Conservation (phyloP, 352 stramenopile genomes). For the Phytophthora fragariaefolia region DNA sequence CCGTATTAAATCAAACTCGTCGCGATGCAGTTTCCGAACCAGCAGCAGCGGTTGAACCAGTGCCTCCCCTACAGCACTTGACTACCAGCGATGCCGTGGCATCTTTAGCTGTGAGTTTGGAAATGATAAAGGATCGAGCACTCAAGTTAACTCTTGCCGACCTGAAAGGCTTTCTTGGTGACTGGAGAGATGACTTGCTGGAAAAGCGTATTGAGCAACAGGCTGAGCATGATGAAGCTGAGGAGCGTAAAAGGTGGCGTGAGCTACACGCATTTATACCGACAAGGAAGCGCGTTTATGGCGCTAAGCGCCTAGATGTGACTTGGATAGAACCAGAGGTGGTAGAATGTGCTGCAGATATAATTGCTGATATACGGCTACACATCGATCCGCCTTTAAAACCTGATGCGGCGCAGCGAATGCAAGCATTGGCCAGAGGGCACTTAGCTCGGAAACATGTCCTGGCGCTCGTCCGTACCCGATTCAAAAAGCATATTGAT, state of each 20-base stretch:
- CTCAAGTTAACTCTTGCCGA: slow-evolving; percentile 59
- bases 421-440: slow-evolving; percentile 61
- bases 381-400: slow-evolving; percentile 38
- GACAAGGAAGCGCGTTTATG: slow-evolving; percentile 54
- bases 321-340: slow-evolving; percentile 71
- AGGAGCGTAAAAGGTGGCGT: slow-evolving; percentile 16
- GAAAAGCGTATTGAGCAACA: slow-evolving; percentile 43
- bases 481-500: slow-evolving; percentile 54
- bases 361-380: slow-evolving; percentile 46
- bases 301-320: slow-evolving; percentile 53
- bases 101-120: slow-evolving; percentile 52
- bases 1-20: slow-evolving; percentile 24
- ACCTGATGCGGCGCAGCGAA: slow-evolving; percentile 59
- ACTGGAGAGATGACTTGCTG: slow-evolving; percentile 62
- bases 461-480: slow-evolving; percentile 38
- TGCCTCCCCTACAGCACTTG: slow-evolving; percentile 3
- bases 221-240: slow-evolving; percentile 26
- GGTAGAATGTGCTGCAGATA: slow-evolving; percentile 52
- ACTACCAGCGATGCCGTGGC: slow-evolving; percentile 32
- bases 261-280: slow-evolving; percentile 43
- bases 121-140: slow-evolving; percentile 56
- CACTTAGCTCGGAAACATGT: slow-evolving; percentile 50
- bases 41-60: background rate
- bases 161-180: slow-evolving; percentile 49
- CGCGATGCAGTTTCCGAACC: slow-evolving; percentile 27